A percentile compares a stretch with the other conserved stretches of the same genome.
Conservation (phyloP, 352 stramenopile species). For the Elongisporangium anandrum region DNA sequence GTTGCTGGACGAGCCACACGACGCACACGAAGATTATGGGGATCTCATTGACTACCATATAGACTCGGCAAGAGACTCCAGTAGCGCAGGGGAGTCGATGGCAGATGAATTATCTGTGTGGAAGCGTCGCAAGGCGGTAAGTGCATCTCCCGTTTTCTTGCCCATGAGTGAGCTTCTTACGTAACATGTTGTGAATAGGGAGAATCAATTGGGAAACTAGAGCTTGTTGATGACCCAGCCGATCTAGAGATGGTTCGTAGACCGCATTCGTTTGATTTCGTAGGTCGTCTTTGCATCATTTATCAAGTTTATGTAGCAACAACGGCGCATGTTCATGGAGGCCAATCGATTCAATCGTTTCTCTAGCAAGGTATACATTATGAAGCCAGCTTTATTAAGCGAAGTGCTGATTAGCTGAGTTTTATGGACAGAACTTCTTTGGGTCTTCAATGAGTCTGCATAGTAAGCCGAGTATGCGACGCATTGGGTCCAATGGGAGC, state of each 20-base stretch:
- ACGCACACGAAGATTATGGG: slow-evolving; percentile 49
- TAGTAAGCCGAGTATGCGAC: slow-evolving; percentile 18
- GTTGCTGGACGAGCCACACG: slow-evolving; percentile 48
- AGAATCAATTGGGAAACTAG: slow-evolving; percentile 13
- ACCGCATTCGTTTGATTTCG: not conserved
- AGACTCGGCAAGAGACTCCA: slow-evolving; percentile 47
- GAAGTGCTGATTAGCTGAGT: not conserved
- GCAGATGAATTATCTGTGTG: slow-evolving; percentile 28
- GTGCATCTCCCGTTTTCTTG: not conserved
- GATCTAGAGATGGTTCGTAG: slow-evolving; percentile 54
- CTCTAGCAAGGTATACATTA: slow-evolving; percentile 31
- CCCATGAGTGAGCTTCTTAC: not conserved
- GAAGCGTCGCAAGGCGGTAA: slow-evolving; percentile 42
- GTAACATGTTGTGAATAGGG: not conserved
- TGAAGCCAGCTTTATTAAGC: not conserved
- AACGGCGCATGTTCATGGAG: slow-evolving; percentile 62
- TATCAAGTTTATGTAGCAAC: slow-evolving; percentile 19
- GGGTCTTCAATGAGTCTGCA: slow-evolving; percentile 38
- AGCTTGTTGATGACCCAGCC: slow-evolving; percentile 29
- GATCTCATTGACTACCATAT: slow-evolving; percentile 68
- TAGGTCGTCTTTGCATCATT: not conserved
- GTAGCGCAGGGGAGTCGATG: slow-evolving; percentile 8
- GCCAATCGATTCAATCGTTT: slow-evolving; percentile 45
- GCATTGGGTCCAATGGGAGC: slow-evolving; percentile 12
- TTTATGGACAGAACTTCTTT: slow-evolving; percentile 32